These are phyloP conservation scores for Tricholoma matsutake DNA, from an alignment of 768 basidiomycete species.

Conservation along the genomic window DNA sequence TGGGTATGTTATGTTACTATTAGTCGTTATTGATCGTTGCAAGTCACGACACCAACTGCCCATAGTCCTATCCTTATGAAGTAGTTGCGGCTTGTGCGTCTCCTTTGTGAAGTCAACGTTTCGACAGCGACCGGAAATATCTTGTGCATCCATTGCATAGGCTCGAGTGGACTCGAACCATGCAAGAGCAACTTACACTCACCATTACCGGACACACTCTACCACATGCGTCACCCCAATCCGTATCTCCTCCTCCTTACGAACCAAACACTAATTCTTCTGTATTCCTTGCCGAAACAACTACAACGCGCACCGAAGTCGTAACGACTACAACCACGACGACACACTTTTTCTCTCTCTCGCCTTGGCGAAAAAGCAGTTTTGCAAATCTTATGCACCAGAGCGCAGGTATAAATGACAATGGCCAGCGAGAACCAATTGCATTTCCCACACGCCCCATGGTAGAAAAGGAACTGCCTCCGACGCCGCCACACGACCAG, in stretches of 20 bases:
- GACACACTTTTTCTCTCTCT: conserved; percentile 65
- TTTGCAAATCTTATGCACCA: conserved; percentile 28
- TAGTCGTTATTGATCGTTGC: too few species aligned
- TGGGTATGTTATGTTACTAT: too few species aligned
- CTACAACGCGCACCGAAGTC: conserved; percentile 45
- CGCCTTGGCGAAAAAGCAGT: conserved; percentile 58
- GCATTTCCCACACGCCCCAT: conserved; percentile 19
- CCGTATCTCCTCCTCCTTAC: conserved; percentile 32
- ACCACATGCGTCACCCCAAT: conserved; percentile 2
- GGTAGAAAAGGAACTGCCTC: conserved; percentile 52
- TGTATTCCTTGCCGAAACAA: conserved; percentile 41
- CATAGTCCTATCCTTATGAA: not conserved
- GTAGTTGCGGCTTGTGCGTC: not conserved
- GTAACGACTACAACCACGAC: conserved; percentile 47
- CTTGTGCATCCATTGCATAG: not conserved
- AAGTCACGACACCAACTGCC: too few species aligned
- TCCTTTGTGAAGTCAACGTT: not conserved
- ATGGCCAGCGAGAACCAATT: conserved; percentile 22
- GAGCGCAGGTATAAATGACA: conserved; percentile 18
- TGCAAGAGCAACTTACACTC: conserved; percentile 22
- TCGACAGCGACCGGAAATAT: not conserved
- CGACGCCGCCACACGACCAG: conserved; percentile 35
- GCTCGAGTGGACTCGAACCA: too few species aligned
- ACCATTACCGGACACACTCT: conserved; percentile 9
- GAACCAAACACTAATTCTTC: conserved; percentile 26